Evolutionary conservation across 2,329 filamentous ascomycete species (phyloP), one percentile per base, ranked within the genome.

Genomic region (Colletotrichum lindemuthianum): DNA sequence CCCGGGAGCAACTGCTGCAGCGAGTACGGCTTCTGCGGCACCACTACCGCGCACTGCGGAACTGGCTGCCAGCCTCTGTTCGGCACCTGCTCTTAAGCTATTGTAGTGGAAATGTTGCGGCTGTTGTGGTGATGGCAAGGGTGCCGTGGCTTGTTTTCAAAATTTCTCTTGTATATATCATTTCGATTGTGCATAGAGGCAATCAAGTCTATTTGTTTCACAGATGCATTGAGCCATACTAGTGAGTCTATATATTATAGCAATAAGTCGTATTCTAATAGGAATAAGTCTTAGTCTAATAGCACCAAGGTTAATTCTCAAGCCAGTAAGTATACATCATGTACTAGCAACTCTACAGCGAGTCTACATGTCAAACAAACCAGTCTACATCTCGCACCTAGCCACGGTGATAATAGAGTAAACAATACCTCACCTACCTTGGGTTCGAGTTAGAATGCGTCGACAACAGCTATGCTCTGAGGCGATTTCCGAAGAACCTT

Each of bases 11-110:
- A 50, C n/a, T 70, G 69, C 67, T 70, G 69, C 67, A 65, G 59
- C 16, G 36, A 65, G 48, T 69, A 64, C 37, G 67, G 67, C 24
- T 70, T 64, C 59, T 70, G 69, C 49, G 69, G 69, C 13, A 55
- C 41, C 43, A 69, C 68, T 2, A 12, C 63, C 10, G 65, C 60
- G 11, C 68, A 71, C 67, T 71, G 69, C 56, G 56, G 57, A n/a
- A 33, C 53, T 4, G 67, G 68, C 12, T 66, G 58, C 51, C 63
- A 58, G 55, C 60, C 68, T 15, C 49, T 59, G 2, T 60, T 67
- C 53, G 66, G 66, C 34, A 51, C 43, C 11, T 67, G 66, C 57
- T 40, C 50, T 13, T 65, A 51, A 48, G 45, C 10, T 13, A 1
- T 24, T 8, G 11, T 41, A n/a, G 6, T 16, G 37, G 34, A n/a